These are phyloP conservation scores for Nannochloropsis gaditana DNA, from an alignment of 108 stramenopile species.

Conservation along the genomic window DNA sequence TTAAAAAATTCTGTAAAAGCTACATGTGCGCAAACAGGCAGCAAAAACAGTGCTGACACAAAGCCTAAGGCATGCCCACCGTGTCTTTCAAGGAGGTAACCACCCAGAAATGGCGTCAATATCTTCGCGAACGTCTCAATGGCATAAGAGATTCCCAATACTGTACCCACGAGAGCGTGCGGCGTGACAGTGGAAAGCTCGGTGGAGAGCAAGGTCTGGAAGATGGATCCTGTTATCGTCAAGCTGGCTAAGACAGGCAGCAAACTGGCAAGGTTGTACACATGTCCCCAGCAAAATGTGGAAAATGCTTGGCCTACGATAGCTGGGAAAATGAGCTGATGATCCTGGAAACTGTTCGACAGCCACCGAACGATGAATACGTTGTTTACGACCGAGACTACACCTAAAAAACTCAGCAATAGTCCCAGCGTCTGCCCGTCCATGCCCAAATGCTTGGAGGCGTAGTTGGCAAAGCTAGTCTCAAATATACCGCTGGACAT, in stretches of 20 bases:
- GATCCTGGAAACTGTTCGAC: neutral
- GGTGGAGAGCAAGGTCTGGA: slow-evolving; percentile 1
- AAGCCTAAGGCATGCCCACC: neutral
- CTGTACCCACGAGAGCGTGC: slow-evolving; percentile 15
- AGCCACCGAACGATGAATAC: slow-evolving; percentile 2
- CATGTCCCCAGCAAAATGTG: neutral
- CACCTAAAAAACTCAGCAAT: slow-evolving; percentile 6
- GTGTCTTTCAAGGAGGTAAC: slow-evolving; percentile 4
- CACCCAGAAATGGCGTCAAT: slow-evolving; percentile 17
- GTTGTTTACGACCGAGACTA: slow-evolving; percentile 1
- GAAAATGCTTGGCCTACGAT: neutral
- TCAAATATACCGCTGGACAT: slow-evolving; percentile 7
- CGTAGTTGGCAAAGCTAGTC: neutral
- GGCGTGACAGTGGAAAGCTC: slow-evolving; percentile 6
- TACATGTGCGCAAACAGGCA: neutral
- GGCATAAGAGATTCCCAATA: neutral
- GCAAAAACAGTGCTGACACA: neutral
- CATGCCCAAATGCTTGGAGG: slow-evolving; percentile 3
- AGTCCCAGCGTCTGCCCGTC: neutral
- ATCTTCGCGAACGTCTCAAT: slow-evolving; percentile 18
- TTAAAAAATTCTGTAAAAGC: neutral
- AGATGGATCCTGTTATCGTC: slow-evolving; percentile 14
- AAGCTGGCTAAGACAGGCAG: slow-evolving; percentile 10
- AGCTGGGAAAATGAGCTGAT: neutral
- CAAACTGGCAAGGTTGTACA: neutral